Percentiles rank a stretch among this genome's conserved stretches.
Conservation (phyloP, 352 stramenopile genomes). For the Globisporangium megalacanthum region DNA sequence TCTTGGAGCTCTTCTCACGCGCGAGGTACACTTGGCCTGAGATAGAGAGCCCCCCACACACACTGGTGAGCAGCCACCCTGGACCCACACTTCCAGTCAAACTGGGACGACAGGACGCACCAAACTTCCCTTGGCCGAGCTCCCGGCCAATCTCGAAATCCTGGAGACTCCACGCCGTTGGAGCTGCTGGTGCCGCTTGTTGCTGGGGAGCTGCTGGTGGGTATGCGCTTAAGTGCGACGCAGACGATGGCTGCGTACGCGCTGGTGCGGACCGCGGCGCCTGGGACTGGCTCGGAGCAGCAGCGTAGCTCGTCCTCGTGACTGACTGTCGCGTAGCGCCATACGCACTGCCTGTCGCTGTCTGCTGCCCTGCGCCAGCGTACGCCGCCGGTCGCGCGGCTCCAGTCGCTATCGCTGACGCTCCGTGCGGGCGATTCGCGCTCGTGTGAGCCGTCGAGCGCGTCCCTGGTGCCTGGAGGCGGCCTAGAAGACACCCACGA, state of each 20-base stretch:
- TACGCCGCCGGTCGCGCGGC: not conserved
- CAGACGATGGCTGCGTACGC: not conserved
- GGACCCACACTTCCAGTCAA: not conserved
- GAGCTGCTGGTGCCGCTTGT: conserved; percentile 10
- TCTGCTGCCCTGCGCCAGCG: not conserved
- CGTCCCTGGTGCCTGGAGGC: conserved; percentile 5
- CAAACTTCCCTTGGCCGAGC: conserved; percentile 86
- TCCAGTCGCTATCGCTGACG: not conserved
- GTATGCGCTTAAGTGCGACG: not conserved
- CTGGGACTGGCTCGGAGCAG: not conserved
- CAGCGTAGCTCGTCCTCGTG: not conserved
- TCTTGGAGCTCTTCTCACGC: conserved; percentile 73
- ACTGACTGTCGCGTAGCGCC: not conserved
- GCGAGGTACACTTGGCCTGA: conserved; percentile 81
- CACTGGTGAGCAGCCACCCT: not conserved
- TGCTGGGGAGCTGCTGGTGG: conserved; percentile 19
- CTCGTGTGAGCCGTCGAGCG: conserved; percentile 1
- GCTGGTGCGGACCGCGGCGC: not conserved
- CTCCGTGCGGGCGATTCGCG: conserved; percentile 1
- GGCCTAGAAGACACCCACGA: not conserved
- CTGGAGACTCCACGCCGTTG: conserved; percentile 71
- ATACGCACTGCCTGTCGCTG: not conserved
- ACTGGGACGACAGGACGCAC: conserved; percentile 8
- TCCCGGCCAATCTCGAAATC: conserved; percentile 86
- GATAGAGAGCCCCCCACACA: not conserved